Conservation (phyloP, 2,329 filamentous ascomycete species). For the Sporothrix schenckii region DNA sequence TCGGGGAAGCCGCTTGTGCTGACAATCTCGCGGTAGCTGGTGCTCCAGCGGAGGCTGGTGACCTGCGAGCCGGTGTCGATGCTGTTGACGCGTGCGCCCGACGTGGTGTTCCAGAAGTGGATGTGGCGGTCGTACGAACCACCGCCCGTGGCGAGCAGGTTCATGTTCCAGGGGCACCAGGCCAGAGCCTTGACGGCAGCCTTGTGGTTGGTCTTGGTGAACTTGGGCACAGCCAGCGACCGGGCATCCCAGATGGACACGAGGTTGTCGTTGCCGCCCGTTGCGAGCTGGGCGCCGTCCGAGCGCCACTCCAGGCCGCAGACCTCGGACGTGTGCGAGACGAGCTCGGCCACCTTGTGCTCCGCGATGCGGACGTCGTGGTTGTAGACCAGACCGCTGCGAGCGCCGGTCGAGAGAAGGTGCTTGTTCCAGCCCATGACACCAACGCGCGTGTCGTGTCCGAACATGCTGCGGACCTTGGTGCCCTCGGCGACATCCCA, state of each 20-base stretch:
- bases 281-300: constrained; percentile 94
- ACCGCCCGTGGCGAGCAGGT: constrained; percentile 93
- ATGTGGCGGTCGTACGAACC: constrained; percentile 97
- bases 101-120: constrained; percentile 99
- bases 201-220: constrained; percentile 99
- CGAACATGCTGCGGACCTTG: constrained; percentile 98
- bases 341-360: constrained; percentile 96
- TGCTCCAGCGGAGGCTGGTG: constrained; percentile 94
- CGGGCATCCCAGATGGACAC: constrained; percentile 99
- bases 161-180: constrained; percentile 99
- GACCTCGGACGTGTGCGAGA: constrained; percentile 96
- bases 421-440: constrained; percentile 99
- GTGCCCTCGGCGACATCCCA: constrained; percentile 95
- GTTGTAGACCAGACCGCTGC: constrained; percentile 95
- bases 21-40: constrained; percentile 96
- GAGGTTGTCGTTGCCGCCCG: constrained; percentile 97
- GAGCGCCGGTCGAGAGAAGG: constrained; percentile 89
- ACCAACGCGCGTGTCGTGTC: constrained; percentile 92
- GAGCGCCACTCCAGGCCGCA: constrained; percentile 97
- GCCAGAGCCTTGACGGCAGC: constrained; percentile 96
- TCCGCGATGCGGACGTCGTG: constrained; percentile 97
- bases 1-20: constrained; percentile 98
- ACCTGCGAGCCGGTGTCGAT: constrained; percentile 98
- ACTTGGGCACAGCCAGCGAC: constrained; percentile 89
- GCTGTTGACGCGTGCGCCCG: constrained; percentile 95